Evolutionary conservation across 805 yeast species (phyloP).

Genomic region (Hanseniaspora opuntiae): DNA sequence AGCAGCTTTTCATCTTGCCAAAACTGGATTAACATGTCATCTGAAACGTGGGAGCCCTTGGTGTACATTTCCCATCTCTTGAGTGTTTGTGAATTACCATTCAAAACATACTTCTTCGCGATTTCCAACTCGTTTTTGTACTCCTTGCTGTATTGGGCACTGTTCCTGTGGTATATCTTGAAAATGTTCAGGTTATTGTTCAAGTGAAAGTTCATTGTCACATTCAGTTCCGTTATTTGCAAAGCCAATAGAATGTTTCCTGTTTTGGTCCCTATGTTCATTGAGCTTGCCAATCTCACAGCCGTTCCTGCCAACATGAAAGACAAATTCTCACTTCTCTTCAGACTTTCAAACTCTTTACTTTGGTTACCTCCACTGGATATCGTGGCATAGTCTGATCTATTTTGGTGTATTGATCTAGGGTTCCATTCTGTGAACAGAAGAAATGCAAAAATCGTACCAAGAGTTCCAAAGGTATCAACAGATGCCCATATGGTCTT

Average conservation of each 20-base stretch:
- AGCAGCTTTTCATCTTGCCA: conserved; percentile 25
- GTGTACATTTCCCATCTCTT: conserved; percentile 3
- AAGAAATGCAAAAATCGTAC: conserved; percentile 72
- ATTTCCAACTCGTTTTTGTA: conserved; percentile 11
- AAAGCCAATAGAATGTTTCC: conserved; percentile 69
- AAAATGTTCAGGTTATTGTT: conserved; percentile 45
- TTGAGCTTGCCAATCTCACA: conserved; percentile 72
- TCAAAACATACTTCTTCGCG: conserved; percentile 17
- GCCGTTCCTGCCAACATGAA: conserved; percentile 90
- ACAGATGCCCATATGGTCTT: conserved; percentile 83
- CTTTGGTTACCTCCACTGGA: not conserved
- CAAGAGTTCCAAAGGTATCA: conserved; percentile 73
- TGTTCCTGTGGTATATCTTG: conserved; percentile 2
- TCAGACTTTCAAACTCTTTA: conserved; percentile 63
- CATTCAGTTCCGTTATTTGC: conserved; percentile 68
- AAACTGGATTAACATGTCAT: conserved; percentile 23
- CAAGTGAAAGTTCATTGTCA: conserved; percentile 70
- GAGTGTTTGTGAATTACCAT: conserved; percentile 24
- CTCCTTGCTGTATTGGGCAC: not conserved
- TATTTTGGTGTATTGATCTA: conserved; percentile 77
- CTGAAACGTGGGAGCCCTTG: conserved; percentile 8
- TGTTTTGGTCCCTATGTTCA: conserved; percentile 63
- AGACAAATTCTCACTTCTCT: conserved; percentile 78
- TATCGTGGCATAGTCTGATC: conserved; percentile 68
- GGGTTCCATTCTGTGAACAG: conserved; percentile 93